Evolutionary conservation across 2,329 filamentous ascomycete genomes (phyloP), one percentile per base, ranked within the genome.

Genomic region (Diaporthe nobilis): DNA sequence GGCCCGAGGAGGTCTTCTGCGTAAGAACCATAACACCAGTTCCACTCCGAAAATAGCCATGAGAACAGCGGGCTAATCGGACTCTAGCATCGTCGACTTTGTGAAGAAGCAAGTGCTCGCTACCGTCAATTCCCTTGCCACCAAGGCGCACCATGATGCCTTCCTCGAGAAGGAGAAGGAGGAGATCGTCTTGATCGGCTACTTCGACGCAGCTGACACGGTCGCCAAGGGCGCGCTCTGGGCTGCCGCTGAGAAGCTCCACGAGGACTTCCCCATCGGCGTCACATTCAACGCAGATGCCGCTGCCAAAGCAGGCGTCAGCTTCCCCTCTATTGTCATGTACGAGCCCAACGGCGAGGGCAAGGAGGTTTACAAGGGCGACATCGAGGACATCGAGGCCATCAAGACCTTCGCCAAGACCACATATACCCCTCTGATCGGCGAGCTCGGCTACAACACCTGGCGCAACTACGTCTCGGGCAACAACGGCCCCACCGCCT

Each of bases 341-440:
- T 98, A 98, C 93, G 98, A 99, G 92, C 90, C 93, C 76, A 99
- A 98, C 82, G 97, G 98, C 83, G 96, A 98, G 88, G 95, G 96
- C 88, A 98, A 98, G 91, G 91, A 92, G 81, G 88, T 93, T 80
- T 98, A 94, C 88, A 88, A 90, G 42, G 94, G 95, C 57, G 90
- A 90, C 77, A 98, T 94, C 88, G 88, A 91, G 39, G 94, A 95
- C 57, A 90, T 90, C 77, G 94, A 96, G 76, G 91, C 92, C 72
- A 95, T 99, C 82, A 91, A 92, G 83, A 90, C 90, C 80, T 99
- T 98, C 87, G 92, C 94, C 85, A 96, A 95, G 90, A 92, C 92
- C 68, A 89, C 95, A 77, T 92, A 95, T 80, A 98, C 94, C 77
- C 97, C 97, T 78, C 90, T 99, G 81, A 93, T 99, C 80, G 97